Evolutionary conservation across 352 stramenopile genomes (phyloP).

Genomic region (Globisporangium sylvaticum): DNA sequence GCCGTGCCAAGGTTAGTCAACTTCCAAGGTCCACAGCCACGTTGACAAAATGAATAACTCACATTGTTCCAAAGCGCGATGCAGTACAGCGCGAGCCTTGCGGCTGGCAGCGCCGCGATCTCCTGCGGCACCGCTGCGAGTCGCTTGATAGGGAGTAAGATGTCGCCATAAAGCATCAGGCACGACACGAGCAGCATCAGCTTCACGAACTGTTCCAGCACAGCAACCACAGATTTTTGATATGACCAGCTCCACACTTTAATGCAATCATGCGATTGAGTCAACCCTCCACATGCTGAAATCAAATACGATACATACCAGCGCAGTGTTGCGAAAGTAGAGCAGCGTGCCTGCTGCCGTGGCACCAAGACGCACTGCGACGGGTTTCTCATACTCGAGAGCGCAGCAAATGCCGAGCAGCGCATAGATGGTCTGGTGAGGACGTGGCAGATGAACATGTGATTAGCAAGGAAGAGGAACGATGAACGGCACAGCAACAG

Average conservation of each 20-base stretch:
- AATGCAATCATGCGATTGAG: too few species aligned
- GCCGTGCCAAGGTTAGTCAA: not conserved
- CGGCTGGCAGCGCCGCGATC: conserved; percentile 5
- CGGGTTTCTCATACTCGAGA: conserved; percentile 54
- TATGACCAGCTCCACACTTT: not conserved
- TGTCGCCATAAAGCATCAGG: conserved; percentile 53
- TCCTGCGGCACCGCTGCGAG: conserved; percentile 15
- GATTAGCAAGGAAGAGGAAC: not conserved
- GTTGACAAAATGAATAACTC: not conserved
- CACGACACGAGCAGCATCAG: conserved; percentile 52
- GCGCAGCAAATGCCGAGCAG: conserved; percentile 27
- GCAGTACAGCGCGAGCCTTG: conserved; percentile 32
- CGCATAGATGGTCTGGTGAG: conserved; percentile 22
- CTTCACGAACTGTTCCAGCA: conserved; percentile 45
- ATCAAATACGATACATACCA: conserved; percentile 27
- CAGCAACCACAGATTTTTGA: not conserved
- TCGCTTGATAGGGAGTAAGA: conserved; percentile 36
- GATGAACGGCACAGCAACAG: not conserved
- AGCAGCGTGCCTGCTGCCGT: conserved; percentile 27
- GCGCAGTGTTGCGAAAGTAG: conserved; percentile 59
- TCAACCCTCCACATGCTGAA: not conserved
- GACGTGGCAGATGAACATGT: not conserved
- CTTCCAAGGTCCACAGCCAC: not conserved
- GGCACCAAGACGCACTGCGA: conserved; percentile 37
- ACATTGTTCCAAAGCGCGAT: conserved; percentile 43